Base-by-base conservation (phyloP, 352 stramenopile genomes). In the Globisporangium uncinulatum region DNA sequence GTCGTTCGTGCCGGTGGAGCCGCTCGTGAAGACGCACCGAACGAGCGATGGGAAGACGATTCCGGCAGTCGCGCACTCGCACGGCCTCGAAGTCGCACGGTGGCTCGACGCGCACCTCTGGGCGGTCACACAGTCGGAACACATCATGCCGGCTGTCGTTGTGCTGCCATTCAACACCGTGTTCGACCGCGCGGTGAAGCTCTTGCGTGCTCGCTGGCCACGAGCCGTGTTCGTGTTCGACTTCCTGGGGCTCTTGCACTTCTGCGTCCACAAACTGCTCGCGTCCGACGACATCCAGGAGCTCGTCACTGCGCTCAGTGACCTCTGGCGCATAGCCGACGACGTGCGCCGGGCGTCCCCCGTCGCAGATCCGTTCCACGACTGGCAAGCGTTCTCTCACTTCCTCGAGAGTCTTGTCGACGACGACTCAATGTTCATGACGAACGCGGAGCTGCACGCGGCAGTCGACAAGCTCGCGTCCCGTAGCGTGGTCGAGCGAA, bases 61-160 rank as follows among this genome's bases (percentile, higher is more conserved):
- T n/a, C 19, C 45, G 13, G 43, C 44, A 10, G 20, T 75, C 2
- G 51, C 58, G 34, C 64, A 76, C 45, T 70, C 61, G 53, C 76
- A 89, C 55, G 79, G 74, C 17, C 67, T 87, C 2, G 76, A 89
- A 24, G 36, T 86, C 17, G 79, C 74, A 44, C 71, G 76, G 10
- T 77, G 65, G 53, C n/a, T 87, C 8, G 57, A 76, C 45, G 51
- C 61, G 1, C 72, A 81, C 51, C 41, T 87, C 9, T 62, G 57
- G n/a, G 60, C 68, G 3, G 67, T 65, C 42, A 45, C 64, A 6
- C 43, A 69, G 19, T 32, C 66, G 17, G 57, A 69, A n/a, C 65
- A 78, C 14, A 47, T 86, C n/a, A 10, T 63, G n/a, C 63, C 74
- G 4, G 65, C 61, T 4, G 59, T 80, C 17, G 62, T 83, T 6